Base-by-base conservation (phyloP, 1,139 yeast genomes). In the Geotrichum cucujoidarum region DNA sequence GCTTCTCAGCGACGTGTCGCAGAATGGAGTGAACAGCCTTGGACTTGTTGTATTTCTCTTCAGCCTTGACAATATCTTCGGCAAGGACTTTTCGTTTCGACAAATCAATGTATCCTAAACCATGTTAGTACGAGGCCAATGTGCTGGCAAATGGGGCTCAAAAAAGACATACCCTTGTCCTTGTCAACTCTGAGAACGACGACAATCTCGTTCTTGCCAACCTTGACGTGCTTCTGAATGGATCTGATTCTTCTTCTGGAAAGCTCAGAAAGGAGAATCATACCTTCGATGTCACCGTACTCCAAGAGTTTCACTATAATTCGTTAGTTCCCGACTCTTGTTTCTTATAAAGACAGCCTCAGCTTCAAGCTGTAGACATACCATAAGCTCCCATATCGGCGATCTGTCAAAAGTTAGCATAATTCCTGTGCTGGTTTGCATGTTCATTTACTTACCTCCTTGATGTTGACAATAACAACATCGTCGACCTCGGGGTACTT, bases 171-270 rank as follows among this genome's bases (percentile, higher is more conserved):
- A 45, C 97, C 99, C 71, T 92, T 92, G 69, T 94, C 98, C 70
- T 90, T 90, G 72, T 92, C 99, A 55, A 92, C 98, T 76, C 99
- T 86, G 67, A 92, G 77, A n/a, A 94, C 98, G 53, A 92, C 97
- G 29, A 94, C 98, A 52, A 92, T 97, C 72, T 92, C 99, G 66
- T 94, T 92, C 69, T 95, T 88, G 58, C 99, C 99, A 54, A 92
- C 97, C 74, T 97, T 86, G 68, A 92, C 90, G 68, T 89, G 80
- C 68, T 92, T 92, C 71, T 92, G 99, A 65, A 92, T 92, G 50
- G 97, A 89, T 71, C 99, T 81, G 64, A 92, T 92, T 75, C 99
- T 95, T 78, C 98, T 87, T 78, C 98, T 87, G 33, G 97, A 89
- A 60, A 92, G 78, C 72, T 92, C 99, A 36, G 96, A 86, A 62